Conservation (phyloP, 306 rosid species). For the Sphenostylis stenocarpa region DNA sequence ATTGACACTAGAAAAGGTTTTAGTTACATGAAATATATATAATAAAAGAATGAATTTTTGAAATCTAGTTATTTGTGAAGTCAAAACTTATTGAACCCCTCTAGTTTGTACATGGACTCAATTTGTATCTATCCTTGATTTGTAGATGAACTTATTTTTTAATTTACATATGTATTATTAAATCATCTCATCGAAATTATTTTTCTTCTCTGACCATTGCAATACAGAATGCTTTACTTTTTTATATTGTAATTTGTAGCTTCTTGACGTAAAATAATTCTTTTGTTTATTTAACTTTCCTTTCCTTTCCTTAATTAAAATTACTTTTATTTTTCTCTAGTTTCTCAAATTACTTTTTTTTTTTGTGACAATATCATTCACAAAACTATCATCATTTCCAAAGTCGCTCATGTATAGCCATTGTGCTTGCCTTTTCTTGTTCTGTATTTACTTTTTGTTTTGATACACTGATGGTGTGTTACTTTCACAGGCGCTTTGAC, state of each 20-base stretch:
- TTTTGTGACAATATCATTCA: background rate
- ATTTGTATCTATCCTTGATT: constrained; percentile 3
- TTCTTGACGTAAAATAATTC: background rate
- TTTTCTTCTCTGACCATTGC: background rate
- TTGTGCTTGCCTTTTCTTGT: constrained; percentile 15
- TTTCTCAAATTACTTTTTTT: constrained; percentile 14
- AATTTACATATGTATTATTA: background rate
- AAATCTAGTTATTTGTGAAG: constrained; percentile 7
- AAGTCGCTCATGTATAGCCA: background rate
- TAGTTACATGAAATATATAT: background rate
- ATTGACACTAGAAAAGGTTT: background rate
- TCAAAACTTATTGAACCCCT: constrained; percentile 4
- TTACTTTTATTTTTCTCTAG: background rate
- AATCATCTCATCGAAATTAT: background rate
- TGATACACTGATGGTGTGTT: constrained; percentile 31
- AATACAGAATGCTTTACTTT: constrained; percentile 17
- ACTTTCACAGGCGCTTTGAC: constrained; percentile 85
- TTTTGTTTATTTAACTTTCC: constrained; percentile 5
- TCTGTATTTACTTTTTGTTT: background rate
- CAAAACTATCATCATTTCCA: constrained; percentile 1
- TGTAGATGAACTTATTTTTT: background rate
- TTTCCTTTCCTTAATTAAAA: constrained; percentile 16
- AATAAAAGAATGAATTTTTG: background rate
- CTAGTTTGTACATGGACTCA: background rate
- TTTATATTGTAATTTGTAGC: background rate